Percentiles rank a stretch among this genome's conserved stretches.
phyloP scores from a whole-genome alignment of 176 grass and related monocot genomes.

The Cocos nucifera region DNA sequence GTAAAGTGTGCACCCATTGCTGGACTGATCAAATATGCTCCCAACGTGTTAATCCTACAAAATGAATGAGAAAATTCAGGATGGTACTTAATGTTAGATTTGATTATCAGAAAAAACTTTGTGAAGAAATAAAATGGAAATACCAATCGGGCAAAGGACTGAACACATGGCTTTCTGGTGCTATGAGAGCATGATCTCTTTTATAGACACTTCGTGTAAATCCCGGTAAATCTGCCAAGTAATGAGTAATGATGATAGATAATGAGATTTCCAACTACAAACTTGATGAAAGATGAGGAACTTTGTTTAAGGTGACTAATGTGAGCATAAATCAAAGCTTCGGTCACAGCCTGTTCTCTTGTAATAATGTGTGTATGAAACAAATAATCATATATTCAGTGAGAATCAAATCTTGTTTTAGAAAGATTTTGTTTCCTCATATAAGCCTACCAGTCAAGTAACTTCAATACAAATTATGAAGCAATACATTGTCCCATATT shows the following conservation, averaged over 20 bases:
- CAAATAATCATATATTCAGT: too few relatives aligned
- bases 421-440: too few relatives aligned
- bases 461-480: too few relatives aligned
- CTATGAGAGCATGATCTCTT: conserved; percentile 81
- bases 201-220: conserved; percentile 85
- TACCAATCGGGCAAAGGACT: conserved; percentile 89
- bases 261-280: conserved; percentile 9
- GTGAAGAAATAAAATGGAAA: background rate
- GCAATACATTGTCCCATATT: too few relatives aligned
- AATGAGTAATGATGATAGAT: conserved; percentile 16
- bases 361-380: too few relatives aligned
- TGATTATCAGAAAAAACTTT: too few relatives aligned
- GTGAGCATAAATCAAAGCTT: background rate
- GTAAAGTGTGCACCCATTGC: conserved; percentile 76
- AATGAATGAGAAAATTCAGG: conserved; percentile 21
- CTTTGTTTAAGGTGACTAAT: background rate
- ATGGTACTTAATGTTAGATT: too few relatives aligned
- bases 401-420: too few relatives aligned
- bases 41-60: conserved; percentile 62
- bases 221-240: conserved; percentile 80
- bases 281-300: background rate
- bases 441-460: too few relatives aligned
- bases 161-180: conserved; percentile 95
- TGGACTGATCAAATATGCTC: conserved; percentile 82
- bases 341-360: background rate